Evolutionary conservation across 1,284 basidiomycete genomes (phyloP).

Genomic region (Vanrija humicola): DNA sequence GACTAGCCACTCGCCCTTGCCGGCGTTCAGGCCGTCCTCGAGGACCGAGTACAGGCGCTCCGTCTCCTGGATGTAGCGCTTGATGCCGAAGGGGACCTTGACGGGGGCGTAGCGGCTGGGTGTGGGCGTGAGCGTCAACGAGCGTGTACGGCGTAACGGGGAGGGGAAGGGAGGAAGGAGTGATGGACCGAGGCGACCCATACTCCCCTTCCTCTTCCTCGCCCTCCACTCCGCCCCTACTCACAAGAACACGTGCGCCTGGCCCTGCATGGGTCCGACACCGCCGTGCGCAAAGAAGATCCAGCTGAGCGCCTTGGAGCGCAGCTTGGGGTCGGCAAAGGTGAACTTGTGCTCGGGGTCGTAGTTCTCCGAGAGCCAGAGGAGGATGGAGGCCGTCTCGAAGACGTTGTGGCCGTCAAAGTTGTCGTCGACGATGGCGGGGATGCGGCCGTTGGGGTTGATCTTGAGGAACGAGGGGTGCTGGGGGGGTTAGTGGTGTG

Average conservation of each 20-base stretch:
- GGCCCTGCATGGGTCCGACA: slow-evolving; percentile 54
- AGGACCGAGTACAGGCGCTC: slow-evolving; percentile 72
- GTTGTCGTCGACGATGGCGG: slow-evolving; percentile 50
- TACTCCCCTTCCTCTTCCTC: no score
- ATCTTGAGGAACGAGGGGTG: slow-evolving; percentile 60
- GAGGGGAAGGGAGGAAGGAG: neutral
- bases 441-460: slow-evolving; percentile 65
- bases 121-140: neutral
- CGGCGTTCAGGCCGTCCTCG: slow-evolving; percentile 60
- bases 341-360: slow-evolving; percentile 56
- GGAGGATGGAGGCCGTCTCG: slow-evolving; percentile 63
- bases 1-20: slow-evolving; percentile 56
- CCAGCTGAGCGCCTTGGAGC: slow-evolving; percentile 67
- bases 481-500: slow-evolving; percentile 26
- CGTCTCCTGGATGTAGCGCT: slow-evolving; percentile 71
- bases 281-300: slow-evolving; percentile 63
- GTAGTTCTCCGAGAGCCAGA: slow-evolving; percentile 63
- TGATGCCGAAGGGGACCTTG: slow-evolving; percentile 50
- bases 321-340: slow-evolving; percentile 52
- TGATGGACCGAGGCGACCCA: neutral
- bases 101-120: slow-evolving; percentile 45
- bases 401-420: slow-evolving; percentile 60
- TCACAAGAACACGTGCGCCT: slow-evolving; percentile 49
- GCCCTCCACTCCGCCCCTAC: slow-evolving; percentile 3
- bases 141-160: neutral